Evolutionary conservation across 2,329 filamentous ascomycete species (phyloP).

Genomic region (Chalaropsis ovoidea): DNA sequence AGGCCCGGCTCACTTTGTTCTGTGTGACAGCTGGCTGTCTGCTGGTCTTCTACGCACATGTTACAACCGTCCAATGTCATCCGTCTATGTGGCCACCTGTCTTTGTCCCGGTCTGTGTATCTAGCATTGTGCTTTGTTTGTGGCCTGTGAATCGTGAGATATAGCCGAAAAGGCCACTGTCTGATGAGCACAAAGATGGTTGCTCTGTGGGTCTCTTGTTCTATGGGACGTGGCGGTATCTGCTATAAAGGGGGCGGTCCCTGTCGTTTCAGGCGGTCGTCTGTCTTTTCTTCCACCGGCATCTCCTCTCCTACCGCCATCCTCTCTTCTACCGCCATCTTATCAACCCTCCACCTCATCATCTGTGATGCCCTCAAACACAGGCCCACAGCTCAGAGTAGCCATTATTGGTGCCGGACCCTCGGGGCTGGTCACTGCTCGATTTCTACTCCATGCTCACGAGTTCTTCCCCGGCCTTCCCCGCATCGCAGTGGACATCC

Average conservation of each 20-base stretch:
- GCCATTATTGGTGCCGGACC: slow-evolving; percentile 39
- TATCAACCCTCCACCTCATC: neutral
- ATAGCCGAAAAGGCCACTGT: neutral
- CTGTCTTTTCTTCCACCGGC: neutral
- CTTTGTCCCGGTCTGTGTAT: neutral
- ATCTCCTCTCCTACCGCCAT: neutral
- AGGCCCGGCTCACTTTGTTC: neutral
- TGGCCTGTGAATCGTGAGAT: neutral
- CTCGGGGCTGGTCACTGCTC: slow-evolving; percentile 36
- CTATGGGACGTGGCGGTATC: neutral
- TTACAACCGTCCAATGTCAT: neutral
- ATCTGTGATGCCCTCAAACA: neutral
- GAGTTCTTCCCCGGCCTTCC: slow-evolving; percentile 32
- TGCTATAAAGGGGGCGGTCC: neutral
- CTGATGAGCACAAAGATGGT: neutral
- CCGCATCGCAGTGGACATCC: slow-evolving; percentile 37
- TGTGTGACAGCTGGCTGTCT: neutral
- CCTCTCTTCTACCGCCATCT: neutral
- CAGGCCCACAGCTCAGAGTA: slow-evolving; percentile 31
- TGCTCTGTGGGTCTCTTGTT: neutral
- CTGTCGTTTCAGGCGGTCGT: too few relatives aligned
- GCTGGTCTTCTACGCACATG: neutral
- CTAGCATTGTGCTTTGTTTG: neutral
- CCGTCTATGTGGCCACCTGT: neutral
- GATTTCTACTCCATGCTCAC: slow-evolving; percentile 35